Percentiles rank a stretch among this genome's conserved stretches.
These are phyloP conservation scores for Fragilariopsis cylindrus DNA, from an alignment of 108 stramenopile species.

Conservation along the genomic window DNA sequence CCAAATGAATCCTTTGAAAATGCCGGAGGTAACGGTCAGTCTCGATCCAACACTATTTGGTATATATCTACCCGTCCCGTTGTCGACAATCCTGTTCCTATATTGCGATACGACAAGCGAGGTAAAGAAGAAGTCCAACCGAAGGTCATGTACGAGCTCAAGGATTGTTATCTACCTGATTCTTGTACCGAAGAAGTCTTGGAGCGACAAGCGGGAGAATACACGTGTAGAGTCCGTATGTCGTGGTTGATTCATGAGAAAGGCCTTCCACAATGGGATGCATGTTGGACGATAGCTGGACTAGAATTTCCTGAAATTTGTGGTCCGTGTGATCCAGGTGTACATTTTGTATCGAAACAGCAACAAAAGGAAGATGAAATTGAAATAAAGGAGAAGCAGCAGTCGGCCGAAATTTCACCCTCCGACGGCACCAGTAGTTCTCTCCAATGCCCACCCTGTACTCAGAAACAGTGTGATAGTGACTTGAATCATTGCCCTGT, in stretches of 20 bases:
- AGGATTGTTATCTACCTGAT: slow-evolving; percentile 57
- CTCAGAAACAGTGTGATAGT: slow-evolving; percentile 48
- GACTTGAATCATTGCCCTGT: slow-evolving; percentile 66
- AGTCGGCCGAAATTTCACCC: background rate
- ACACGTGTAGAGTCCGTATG: slow-evolving; percentile 68
- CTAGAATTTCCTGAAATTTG: slow-evolving; percentile 51
- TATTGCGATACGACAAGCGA: slow-evolving; percentile 26
- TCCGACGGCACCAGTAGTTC: background rate
- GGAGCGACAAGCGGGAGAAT: slow-evolving; percentile 45
- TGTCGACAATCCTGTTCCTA: slow-evolving; percentile 41
- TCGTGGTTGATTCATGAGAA: slow-evolving; percentile 55
- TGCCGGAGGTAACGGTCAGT: slow-evolving; percentile 80
- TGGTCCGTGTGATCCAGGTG: slow-evolving; percentile 56
- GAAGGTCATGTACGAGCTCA: slow-evolving; percentile 35
- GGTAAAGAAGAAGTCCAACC: slow-evolving; percentile 32
- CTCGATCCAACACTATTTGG: slow-evolving; percentile 77
- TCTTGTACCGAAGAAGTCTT: slow-evolving; percentile 64
- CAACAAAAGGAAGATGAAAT: slow-evolving; percentile 1
- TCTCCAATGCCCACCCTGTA: slow-evolving; percentile 48
- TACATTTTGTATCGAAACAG: slow-evolving; percentile 15
- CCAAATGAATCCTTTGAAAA: slow-evolving; percentile 56
- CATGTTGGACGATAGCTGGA: slow-evolving; percentile 60
- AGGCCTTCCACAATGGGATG: slow-evolving; percentile 54
- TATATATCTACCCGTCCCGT: slow-evolving; percentile 68
- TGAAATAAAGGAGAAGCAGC: slow-evolving; percentile 8